These are phyloP conservation scores for Phytophthora colocasiae DNA, from an alignment of 352 stramenopile genomes.

Conservation along the genomic window DNA sequence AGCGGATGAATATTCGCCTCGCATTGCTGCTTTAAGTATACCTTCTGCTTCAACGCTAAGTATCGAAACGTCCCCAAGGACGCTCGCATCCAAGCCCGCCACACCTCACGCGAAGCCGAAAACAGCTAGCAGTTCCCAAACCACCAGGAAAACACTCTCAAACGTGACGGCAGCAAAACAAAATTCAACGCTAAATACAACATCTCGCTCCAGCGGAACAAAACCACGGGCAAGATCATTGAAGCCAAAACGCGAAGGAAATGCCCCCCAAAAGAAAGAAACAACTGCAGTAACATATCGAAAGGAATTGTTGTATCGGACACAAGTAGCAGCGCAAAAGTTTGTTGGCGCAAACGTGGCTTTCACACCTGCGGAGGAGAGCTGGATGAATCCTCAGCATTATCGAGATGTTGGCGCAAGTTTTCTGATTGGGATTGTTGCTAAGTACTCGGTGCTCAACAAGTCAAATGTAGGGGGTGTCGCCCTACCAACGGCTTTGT, in stretches of 20 bases:
- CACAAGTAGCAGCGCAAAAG: background rate
- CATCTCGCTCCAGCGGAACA: background rate
- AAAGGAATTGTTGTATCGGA: background rate
- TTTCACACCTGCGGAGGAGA: conserved; percentile 3
- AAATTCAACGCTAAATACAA: too few species aligned
- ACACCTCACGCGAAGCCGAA: too few species aligned
- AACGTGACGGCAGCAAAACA: too few species aligned
- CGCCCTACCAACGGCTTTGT: background rate
- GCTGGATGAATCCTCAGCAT: background rate
- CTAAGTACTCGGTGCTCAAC: background rate
- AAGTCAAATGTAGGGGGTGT: background rate
- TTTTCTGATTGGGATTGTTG: background rate
- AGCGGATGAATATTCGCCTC: too few species aligned
- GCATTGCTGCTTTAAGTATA: too few species aligned
- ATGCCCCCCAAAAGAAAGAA: background rate
- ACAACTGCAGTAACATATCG: background rate
- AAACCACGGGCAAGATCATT: background rate
- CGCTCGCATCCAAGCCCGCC: too few species aligned
- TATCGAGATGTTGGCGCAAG: background rate
- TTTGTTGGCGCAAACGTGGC: background rate
- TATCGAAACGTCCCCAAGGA: background rate
- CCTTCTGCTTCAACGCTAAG: too few species aligned
- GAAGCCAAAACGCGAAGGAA: too few species aligned
- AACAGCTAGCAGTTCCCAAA: too few species aligned
- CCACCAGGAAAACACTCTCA: too few species aligned